Base-by-base conservation (phyloP, 2,329 filamentous ascomycete genomes). In the Phialemoniopsis sp. region DNA sequence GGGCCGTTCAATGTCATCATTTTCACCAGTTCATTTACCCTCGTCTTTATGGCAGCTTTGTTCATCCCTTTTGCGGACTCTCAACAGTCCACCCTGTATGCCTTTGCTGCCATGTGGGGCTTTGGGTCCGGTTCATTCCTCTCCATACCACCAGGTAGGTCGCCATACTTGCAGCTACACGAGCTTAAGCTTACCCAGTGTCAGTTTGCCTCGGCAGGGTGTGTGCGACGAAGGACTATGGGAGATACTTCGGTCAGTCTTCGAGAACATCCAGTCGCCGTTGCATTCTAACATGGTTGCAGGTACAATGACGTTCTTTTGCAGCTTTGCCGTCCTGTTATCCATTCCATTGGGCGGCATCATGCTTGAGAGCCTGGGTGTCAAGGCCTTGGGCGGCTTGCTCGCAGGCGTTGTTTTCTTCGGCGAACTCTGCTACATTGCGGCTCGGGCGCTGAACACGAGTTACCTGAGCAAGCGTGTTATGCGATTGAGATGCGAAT, bases 101-200 rank as follows among this genome's bases (percentile, higher is more conserved):
- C 55, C 1, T 71, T 70, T 29, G 57, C 64, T 2, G 67, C 64
- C 0, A 46, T 73, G 1, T 74, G 70, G 52, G 70, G 70, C 0
- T 69, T 73, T n/a, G 67, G 67, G 0, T 70, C 66, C 2, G 70
- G 70, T 0, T 64, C 65, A 0, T 73, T 67, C 53, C 52, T 73
- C n/a, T 66, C 64, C 0, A 56, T 70, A 2, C 60, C 62, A n/a
- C n/a, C n/a, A n/a, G n/a, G n/a, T n/a, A n/a, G n/a, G n/a, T n/a
- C n/a, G n/a, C n/a, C n/a, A n/a, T n/a, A n/a, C n/a, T n/a, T n/a
- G n/a, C n/a, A n/a, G n/a, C n/a, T n/a, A n/a, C n/a, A n/a, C n/a
- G n/a, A n/a, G n/a, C n/a, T n/a, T n/a, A n/a, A n/a, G n/a, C n/a
- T n/a, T n/a, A n/a, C n/a, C n/a, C n/a, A n/a, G n/a, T n/a, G 2